These are phyloP conservation scores for Fusarium penzigii DNA, from an alignment of 2,329 filamentous ascomycete species.

Conservation along the genomic window DNA sequence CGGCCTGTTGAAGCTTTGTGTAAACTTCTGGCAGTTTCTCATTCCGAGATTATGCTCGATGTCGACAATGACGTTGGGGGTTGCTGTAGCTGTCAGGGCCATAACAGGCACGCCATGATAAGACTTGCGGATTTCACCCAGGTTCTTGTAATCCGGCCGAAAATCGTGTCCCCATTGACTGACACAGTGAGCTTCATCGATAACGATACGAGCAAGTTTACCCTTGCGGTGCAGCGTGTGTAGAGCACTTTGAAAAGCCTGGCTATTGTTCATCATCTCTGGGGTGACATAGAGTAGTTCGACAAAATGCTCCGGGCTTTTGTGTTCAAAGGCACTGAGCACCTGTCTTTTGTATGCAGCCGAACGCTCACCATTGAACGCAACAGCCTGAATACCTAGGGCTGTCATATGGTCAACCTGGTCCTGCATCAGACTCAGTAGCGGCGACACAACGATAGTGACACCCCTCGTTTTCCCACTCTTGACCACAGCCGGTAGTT, in stretches of 20 bases:
- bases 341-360: constrained; percentile 65
- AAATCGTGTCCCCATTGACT: constrained; percentile 99
- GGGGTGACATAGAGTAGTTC: constrained; percentile 94
- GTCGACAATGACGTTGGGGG: constrained; percentile 87
- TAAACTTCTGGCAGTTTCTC: constrained; percentile 73
- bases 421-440: constrained; percentile 96
- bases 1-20: constrained; percentile 95
- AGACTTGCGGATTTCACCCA: constrained; percentile 71
- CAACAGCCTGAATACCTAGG: constrained; percentile 74
- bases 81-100: constrained; percentile 94
- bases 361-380: constrained; percentile 78
- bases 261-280: constrained; percentile 90
- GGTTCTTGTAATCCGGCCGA: constrained; percentile 87
- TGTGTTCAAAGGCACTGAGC: constrained; percentile 61
- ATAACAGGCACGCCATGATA: constrained; percentile 86
- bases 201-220: constrained; percentile 86
- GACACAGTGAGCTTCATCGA: constrained; percentile 98
- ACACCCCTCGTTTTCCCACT: constrained; percentile 82
- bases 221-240: constrained; percentile 65
- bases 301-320: constrained; percentile 71
- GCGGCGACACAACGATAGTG: constrained; percentile 90
- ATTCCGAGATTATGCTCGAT: constrained; percentile 92
- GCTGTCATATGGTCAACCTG: constrained; percentile 82
- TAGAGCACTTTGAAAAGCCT: constrained; percentile 66
- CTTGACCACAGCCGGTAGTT: constrained; percentile 82